Evolutionary conservation across 805 yeast genomes (phyloP), one percentile per base, ranked within the genome.

Genomic region (Cyberlindnera nakhonratchasimensis): DNA sequence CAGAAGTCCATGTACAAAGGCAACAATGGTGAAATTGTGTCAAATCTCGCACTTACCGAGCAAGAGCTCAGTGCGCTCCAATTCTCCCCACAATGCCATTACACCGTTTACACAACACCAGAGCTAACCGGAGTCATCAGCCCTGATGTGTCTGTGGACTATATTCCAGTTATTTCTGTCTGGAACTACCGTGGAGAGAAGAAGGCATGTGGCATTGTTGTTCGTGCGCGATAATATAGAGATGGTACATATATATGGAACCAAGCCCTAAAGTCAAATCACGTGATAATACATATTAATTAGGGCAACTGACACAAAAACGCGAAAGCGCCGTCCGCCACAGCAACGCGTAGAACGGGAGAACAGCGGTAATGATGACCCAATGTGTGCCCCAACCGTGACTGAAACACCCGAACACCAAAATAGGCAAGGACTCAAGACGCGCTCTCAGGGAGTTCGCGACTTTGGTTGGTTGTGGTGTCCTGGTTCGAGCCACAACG

Each of bases 111-210:
- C 33, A 45, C 56, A 1, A 39, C 38, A 18, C 55, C 59, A 6
- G 51, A 38, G 10, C 26, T 37, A 2, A 34, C 52, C 12, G 30
- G 37, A 4, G 9, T 18, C 10, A 11, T 19, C 10, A 11, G n/a
- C 0, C 3, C 29, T 3, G 30, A 24, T 3, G 6, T 37, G 1
- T 54, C 62, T 4, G 40, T 47, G 13, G 67, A 62, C 22, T 59
- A 42, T 30, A 36, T 61, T 12, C 67, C 66, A 5, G 65, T 60
- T 3, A 4, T 23, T 3, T 43, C 44, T 9, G 48, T 60, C 2
- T 63, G 65, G 65, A 50, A 61, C 36, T 43, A 42, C 32, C 32
- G 30, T 16, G 61, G 64, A n/a, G 47, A 46, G 17, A 12, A 28
- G 14, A 53, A 34, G 19, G 53, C 46, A 8, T 48, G 37, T 36